Evolutionary conservation across 352 stramenopile species (phyloP), one percentile per base, ranked within the genome.

Genomic region (Phytophthora syringae): DNA sequence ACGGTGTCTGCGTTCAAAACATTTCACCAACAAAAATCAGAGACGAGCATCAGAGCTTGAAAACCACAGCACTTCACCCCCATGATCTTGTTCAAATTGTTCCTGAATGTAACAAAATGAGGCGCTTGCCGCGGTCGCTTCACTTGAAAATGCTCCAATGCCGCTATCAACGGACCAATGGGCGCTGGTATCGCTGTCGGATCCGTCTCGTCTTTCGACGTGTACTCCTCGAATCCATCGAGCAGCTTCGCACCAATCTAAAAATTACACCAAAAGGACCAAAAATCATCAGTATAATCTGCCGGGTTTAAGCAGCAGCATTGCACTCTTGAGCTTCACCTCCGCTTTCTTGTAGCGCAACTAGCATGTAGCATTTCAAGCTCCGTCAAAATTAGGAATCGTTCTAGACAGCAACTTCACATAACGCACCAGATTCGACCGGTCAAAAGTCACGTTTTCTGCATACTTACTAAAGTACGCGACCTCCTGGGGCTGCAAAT

Each of bases 21-120:
- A 36, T 40, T 64, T 18, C 27, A 32, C 9, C 63, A 52, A 36
- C 7, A 70, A 58, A 37, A 42, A 36, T 40, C 32, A 55, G 20
- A 30, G 18, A 40, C 16, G 18, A 15, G 5, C 34, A 22, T 12
- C 36, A 10, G 24, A 25, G 9, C 12, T 24, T 37, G 7, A 34
- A 27, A 55, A n/a, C 18, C 11, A 51, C 28, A 1, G 44, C 4
- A 25, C 77, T 66, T 32, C 56, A 94, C 86, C 4, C 79, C 80
- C 52, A 94, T 80, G 55, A 94, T 90, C 45, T 92, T 94, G 78
- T 94, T 94, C 39, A 94, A 56, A 54, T 94, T 92, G 72, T 94
- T 94, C 32, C 86, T 70, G 47, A 72, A 94, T 30, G 80, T 94
- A 51, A 92, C 68, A 47, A 94, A 82, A 34, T 91, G 76, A 18